phyloP scores from a whole-genome alignment of 2,329 filamentous ascomycete genomes.

The Pestalotiopsis sp. region DNA sequence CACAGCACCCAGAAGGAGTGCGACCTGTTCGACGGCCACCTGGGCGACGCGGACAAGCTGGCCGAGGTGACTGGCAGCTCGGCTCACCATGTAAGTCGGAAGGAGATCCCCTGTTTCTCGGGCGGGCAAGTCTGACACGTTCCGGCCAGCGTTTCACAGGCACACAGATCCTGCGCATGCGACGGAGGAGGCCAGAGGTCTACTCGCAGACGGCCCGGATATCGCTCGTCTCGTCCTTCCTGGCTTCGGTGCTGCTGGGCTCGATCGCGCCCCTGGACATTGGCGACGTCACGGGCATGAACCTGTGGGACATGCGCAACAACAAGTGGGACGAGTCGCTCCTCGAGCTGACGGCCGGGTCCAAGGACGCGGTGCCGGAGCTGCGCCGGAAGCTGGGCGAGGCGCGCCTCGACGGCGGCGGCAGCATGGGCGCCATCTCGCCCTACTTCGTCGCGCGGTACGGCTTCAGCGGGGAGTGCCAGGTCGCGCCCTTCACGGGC shows the following conservation, averaged over 20 bases:
- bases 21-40: conserved; percentile 76
- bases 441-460: conserved; percentile 79
- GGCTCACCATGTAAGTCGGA: conserved; percentile 81
- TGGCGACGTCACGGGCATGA: conserved; percentile 94
- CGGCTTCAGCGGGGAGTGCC: conserved; percentile 74
- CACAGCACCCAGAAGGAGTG: conserved; percentile 92
- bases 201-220: conserved; percentile 83
- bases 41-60: conserved; percentile 69
- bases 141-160: conserved; percentile 80
- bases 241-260: conserved; percentile 88
- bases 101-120: no score
- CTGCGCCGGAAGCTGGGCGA: conserved; percentile 79
- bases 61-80: conserved; percentile 86
- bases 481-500: conserved; percentile 85
- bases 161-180: conserved; percentile 91
- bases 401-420: conserved; percentile 79
- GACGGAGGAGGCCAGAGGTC: conserved; percentile 75
- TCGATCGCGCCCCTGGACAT: conserved; percentile 87
- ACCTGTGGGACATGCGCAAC: conserved; percentile 85
- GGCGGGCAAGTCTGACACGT: neutral
- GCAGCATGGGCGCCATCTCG: conserved; percentile 73
- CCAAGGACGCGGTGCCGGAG: conserved; percentile 56
- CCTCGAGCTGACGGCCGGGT: conserved; percentile 73
- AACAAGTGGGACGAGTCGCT: conserved; percentile 75
- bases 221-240: conserved; percentile 92